Evolutionary conservation across 495 filamentous ascomycete species (phyloP), one percentile per base, ranked within the genome.

Genomic region (Podospora pseudocomata): DNA sequence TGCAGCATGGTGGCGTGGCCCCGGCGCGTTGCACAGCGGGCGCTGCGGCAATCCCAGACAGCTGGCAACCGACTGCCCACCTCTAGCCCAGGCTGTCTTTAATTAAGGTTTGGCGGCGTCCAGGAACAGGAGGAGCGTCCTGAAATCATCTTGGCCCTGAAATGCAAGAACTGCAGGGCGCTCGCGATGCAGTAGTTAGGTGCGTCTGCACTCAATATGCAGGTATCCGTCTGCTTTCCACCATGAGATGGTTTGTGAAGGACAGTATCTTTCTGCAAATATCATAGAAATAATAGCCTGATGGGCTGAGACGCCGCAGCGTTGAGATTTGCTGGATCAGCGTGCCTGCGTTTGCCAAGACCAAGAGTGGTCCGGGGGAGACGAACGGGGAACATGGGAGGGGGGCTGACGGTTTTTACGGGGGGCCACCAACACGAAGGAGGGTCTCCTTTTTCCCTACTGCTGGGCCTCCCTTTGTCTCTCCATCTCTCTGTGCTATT

Each of bases 221-320:
- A 26, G 55, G 55, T 26, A 23, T 18, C 44, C 19, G 39, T 49
- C 28, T 54, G 13, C 19, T 27, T 16, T 58, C 23, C 3, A 58
- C 55, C 23, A 23, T 18, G 34, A 39, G 34, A 39, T 0, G 34
- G 11, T 39, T 39, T 39, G 11, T 39, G 23, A 23, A 23, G 23
- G 23, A 23, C 23, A 23, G 23, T 23, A 23, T 23, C 23, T 23
- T 23, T 23, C 23, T 39, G 11, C 34, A 39, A 11, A 39, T 49
- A 49, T 49, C 39, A 49, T 49, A 11, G 2, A 49, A 18, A 49
- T 49, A 39, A 49, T 49, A 49, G 39, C 6, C 39, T 44, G 58
- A 60, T 64, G 68, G 44, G 71, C 65, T 74, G 70, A 75, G 71
- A 73, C 68, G 49, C 55, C 34, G 49, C 60, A 28, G 28, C 62